Evolutionary conservation across 768 basidiomycete genomes (phyloP).

Genomic region (Panus rudis): DNA sequence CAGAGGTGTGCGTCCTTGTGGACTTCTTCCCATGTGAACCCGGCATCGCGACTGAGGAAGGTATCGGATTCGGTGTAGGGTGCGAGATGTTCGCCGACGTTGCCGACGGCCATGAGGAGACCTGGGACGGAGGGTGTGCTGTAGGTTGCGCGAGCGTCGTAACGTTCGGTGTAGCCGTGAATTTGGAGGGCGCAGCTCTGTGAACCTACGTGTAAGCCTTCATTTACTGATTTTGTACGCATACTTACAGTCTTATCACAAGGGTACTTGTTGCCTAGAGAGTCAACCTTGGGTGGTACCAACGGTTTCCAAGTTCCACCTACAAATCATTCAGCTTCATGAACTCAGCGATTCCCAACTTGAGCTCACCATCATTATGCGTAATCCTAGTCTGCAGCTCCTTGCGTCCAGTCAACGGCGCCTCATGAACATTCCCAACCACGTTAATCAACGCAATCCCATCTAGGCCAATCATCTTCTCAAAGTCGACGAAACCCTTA

Average conservation of each 20-base stretch:
- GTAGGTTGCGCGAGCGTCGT: constrained; percentile 86
- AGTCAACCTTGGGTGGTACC: constrained; percentile 68
- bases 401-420: constrained; percentile 64
- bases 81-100: constrained; percentile 79
- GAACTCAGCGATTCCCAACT: neutral
- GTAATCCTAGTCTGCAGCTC: constrained; percentile 81
- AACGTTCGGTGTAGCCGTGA: constrained; percentile 93
- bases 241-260: constrained; percentile 60
- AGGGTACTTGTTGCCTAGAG: constrained; percentile 61
- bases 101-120: constrained; percentile 93
- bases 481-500: constrained; percentile 89
- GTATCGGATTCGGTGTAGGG: constrained; percentile 87
- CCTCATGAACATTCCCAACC: constrained; percentile 76
- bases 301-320: constrained; percentile 86
- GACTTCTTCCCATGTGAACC: constrained; percentile 97
- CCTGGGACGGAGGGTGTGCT: constrained; percentile 90
- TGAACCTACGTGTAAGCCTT: neutral
- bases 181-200: constrained; percentile 85
- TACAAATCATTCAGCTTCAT: constrained; percentile 19
- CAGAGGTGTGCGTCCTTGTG: constrained; percentile 97
- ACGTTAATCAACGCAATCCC: constrained; percentile 93
- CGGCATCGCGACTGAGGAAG: constrained; percentile 93
- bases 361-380: constrained; percentile 81
- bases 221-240: constrained; percentile 6
- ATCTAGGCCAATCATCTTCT: constrained; percentile 94